Evolutionary conservation across 2,329 filamentous ascomycete species (phyloP), one percentile per base, ranked within the genome.

Genomic region (Arthrobotrys megalospora): DNA sequence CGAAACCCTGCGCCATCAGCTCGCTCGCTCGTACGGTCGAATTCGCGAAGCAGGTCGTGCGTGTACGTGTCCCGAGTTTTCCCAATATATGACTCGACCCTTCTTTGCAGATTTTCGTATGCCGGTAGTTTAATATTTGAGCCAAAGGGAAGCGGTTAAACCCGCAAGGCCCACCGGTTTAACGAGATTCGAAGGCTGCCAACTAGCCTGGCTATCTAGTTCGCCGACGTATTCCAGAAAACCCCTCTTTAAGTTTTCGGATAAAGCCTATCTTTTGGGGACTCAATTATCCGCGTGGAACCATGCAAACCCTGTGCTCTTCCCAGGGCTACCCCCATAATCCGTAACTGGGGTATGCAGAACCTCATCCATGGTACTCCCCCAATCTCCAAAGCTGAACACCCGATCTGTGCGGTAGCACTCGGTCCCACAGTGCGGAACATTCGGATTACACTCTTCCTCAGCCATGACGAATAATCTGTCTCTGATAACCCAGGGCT

Each of bases 321-420:
- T 78, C 5, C 63, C 75, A 19, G 75, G 75, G 28, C 75, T 78
- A n/a, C 75, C 75, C 19, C 65, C 66, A 55, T 78, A 78, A 21
- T 78, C 75, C n/a, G 75, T 78, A 6, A 72, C 75, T 24, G 75
- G 75, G 28, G 75, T 78, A 72, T 78, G 67, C 19, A 78, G 45
- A 52, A 78, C 71, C 52, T 78, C 75, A 21, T 78, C 75, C 52
- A 78, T 64, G 21, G 75, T 78, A 45, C 75, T 78, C 14, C 75
- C 67, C 75, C 75, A 78, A 47, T 78, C 75, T 45, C 73, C 73
- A 58, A 78, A 78, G 45, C 75, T 78, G 38, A 78, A 68, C 11
- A 58, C 52, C 53, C 67, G 60, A 52, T 78, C 75, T 4, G 67
- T 58, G 11, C 75, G 75, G 45, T 68, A 78, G 36, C 47, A 68